These are phyloP conservation scores for Phoenix roebelenii DNA, from an alignment of 176 grass and related monocot genomes.

Conservation along the genomic window DNA sequence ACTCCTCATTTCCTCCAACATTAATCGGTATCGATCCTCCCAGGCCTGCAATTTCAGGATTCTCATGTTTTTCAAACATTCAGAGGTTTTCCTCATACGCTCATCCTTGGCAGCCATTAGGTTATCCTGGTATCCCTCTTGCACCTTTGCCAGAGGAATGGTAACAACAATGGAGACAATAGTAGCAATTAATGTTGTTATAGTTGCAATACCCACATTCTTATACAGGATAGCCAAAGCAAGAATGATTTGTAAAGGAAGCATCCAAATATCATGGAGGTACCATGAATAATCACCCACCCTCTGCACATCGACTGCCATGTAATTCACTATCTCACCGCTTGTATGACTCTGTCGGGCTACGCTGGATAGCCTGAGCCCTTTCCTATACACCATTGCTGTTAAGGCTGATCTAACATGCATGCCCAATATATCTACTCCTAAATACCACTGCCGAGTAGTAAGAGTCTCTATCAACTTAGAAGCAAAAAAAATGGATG, in stretches of 20 bases:
- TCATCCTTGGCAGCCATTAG: slow-evolving; percentile 96
- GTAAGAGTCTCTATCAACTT: slow-evolving; percentile 76
- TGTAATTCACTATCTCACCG: slow-evolving; percentile 98
- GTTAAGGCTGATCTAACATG: slow-evolving; percentile 91
- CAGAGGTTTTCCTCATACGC: slow-evolving; percentile 90
- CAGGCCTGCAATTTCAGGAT: slow-evolving; percentile 90
- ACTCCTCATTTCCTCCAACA: slow-evolving; percentile 83
- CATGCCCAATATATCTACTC: slow-evolving; percentile 97
- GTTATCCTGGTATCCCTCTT: slow-evolving; percentile 91
- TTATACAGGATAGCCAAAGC: slow-evolving; percentile 89
- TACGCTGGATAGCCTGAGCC: slow-evolving; percentile 67
- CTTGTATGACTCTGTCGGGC: slow-evolving; percentile 78
- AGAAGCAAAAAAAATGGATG: slow-evolving; percentile 63
- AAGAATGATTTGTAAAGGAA: slow-evolving; percentile 91
- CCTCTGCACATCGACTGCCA: slow-evolving; percentile 96
- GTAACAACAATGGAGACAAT: slow-evolving; percentile 66
- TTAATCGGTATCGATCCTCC: slow-evolving; percentile 72
- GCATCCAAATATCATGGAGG: slow-evolving; percentile 97
- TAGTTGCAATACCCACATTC: slow-evolving; percentile 58
- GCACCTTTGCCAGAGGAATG: slow-evolving; percentile 78
- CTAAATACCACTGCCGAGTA: slow-evolving; percentile 86
- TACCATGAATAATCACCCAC: slow-evolving; percentile 98
- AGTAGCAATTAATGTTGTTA: slow-evolving; percentile 69
- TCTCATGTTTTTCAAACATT: slow-evolving; percentile 89
- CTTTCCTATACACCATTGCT: slow-evolving; percentile 90